Evolutionary conservation across 306 rosid species (phyloP), one percentile per base, ranked within the genome.

Genomic region (Lotus japonicus): DNA sequence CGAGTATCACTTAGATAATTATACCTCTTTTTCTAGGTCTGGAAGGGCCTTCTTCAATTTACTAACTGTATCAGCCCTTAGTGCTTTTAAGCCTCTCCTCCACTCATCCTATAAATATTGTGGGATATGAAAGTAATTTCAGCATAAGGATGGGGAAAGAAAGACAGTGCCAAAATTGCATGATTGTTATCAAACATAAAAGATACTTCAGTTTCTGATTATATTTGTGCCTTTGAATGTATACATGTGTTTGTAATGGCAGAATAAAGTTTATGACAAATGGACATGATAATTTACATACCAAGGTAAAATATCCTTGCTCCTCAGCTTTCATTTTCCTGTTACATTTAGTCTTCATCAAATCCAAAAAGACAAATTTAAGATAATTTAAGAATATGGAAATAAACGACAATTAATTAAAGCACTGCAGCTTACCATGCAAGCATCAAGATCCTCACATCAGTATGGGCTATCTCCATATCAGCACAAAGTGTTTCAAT

Each of bases 241-340:
- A 16, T 23, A 11, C n/a, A 31, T 18, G 55, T 48, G 35, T 41
- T 14, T 61, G 58, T 16, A 31, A 56, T 51, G 18, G 15, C 44
- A 10, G 50, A 69, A 28, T 11, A 15, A 73, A 31, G 48, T 31
- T 38, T 65, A 60, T 58, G 64, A 60, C 65, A 33, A 53, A 68
- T 13, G 67, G 58, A 54, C 54, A 54, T 16, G 70, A 68, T 54
- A 73, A 52, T 38, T 16, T 48, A 19, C 69, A 65, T 66, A 95
- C 99, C 91, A 90, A 76, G 75, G 84, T 90, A 80, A 95, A 95
- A 81, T 87, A 90, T 67, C 99, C 99, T 65, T 95, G 99, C 81
- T 90, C 94, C 79, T 88, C 97, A 19, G 96, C 81, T 75, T 77
- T 87, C 97, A 95, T 90, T 90, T 87, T 90, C 99, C 99, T 95